Evolutionary conservation across 257 asterid genomes (phyloP).

Genomic region (Solanum peruvianum): DNA sequence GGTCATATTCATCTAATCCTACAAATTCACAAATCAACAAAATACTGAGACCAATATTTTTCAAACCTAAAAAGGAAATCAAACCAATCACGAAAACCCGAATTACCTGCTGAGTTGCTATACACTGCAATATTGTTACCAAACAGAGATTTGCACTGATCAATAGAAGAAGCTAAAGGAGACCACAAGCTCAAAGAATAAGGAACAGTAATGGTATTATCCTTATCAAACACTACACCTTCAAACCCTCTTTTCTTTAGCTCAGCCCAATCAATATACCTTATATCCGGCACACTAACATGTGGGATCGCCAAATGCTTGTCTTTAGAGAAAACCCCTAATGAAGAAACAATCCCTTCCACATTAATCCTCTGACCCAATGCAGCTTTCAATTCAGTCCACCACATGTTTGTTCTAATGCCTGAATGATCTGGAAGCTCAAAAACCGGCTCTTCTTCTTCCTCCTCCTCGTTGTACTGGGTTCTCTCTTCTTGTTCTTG

Average conservation of each 20-base stretch:
- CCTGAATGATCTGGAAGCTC: slow-evolving; percentile 9
- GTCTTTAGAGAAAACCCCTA: slow-evolving; percentile 54
- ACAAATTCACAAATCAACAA: not conserved
- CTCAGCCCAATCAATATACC: slow-evolving; percentile 75
- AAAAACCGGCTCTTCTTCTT: slow-evolving; percentile 5
- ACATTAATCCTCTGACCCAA: slow-evolving; percentile 86
- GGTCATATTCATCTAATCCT: slow-evolving; percentile 86
- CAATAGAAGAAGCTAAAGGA: slow-evolving; percentile 55
- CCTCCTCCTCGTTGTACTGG: slow-evolving; percentile 8
- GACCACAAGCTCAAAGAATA: slow-evolving; percentile 84
- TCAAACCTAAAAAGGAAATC: not conserved
- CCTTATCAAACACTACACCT: slow-evolving; percentile 95
- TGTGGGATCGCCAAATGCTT: slow-evolving; percentile 69
- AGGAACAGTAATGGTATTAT: slow-evolving; percentile 83
- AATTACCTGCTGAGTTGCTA: slow-evolving; percentile 90
- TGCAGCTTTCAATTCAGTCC: slow-evolving; percentile 71
- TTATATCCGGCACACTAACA: slow-evolving; percentile 62
- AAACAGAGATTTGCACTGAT: slow-evolving; percentile 63
- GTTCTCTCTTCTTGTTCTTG: slow-evolving; percentile 21
- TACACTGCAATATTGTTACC: slow-evolving; percentile 71
- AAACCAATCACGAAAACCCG: not conserved
- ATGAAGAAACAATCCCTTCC: slow-evolving; percentile 58
- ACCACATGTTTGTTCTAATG: slow-evolving; percentile 62
- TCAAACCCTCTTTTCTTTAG: slow-evolving; percentile 71
- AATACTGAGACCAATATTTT: not conserved